Conservation (phyloP, 140 eudicot genomes). For the Stevia rebaudiana region DNA sequence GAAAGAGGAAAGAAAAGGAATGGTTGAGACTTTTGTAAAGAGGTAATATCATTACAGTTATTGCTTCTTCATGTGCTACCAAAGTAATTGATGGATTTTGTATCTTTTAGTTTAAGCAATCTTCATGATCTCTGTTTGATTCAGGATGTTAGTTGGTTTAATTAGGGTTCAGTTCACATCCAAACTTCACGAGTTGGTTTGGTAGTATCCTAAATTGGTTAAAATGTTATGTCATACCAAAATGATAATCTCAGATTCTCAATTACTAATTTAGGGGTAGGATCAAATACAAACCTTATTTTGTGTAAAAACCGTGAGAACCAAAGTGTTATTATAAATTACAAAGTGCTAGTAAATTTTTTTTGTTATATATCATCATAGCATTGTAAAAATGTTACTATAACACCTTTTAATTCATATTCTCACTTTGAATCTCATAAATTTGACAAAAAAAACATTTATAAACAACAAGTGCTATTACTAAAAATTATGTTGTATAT, state of each 20-base stretch:
- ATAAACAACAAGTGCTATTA: too few relatives aligned
- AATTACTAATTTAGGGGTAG: background rate
- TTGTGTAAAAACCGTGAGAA: too few relatives aligned
- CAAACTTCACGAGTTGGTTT: slow-evolving; percentile 4
- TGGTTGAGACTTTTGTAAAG: slow-evolving; percentile 71
- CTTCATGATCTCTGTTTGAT: background rate
- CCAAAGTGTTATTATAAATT: too few relatives aligned
- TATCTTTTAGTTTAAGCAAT: background rate
- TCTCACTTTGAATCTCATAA: too few relatives aligned
- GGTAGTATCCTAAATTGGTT: background rate
- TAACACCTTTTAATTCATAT: too few relatives aligned
- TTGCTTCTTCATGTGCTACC: background rate
- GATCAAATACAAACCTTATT: too few relatives aligned
- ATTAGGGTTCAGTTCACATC: background rate
- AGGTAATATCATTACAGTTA: slow-evolving; percentile 31
- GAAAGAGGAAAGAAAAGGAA: slow-evolving; percentile 71
- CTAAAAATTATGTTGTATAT: too few relatives aligned
- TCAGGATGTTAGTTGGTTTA: background rate
- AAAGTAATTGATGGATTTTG: background rate
- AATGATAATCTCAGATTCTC: background rate
- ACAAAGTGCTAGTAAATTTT: too few relatives aligned
- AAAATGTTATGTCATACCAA: background rate
- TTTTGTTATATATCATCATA: too few relatives aligned
- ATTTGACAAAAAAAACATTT: too few relatives aligned
- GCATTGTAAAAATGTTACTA: too few relatives aligned